phyloP scores from a whole-genome alignment of 192 early-diverging fungal species.

The Podila horticola region DNA sequence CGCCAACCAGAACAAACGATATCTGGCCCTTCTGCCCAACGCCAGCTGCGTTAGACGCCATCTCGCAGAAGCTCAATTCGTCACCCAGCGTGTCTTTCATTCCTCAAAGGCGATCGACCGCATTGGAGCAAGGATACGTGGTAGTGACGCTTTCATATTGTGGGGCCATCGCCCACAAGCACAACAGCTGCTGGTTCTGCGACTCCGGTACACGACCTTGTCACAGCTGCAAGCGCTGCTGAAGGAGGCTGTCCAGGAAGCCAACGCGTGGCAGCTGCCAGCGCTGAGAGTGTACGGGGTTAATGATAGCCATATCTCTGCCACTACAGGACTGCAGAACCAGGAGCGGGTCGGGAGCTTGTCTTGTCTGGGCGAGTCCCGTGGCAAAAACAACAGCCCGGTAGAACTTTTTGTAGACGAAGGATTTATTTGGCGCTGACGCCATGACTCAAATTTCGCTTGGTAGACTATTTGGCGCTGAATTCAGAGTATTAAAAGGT shows the following conservation, averaged over 20 bases:
- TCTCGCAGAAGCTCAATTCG: neutral
- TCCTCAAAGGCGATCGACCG: neutral
- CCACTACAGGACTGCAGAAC: constrained; percentile 8
- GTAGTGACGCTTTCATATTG: constrained; percentile 5
- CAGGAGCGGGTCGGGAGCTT: constrained; percentile 4
- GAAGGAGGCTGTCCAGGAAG: constrained; percentile 15
- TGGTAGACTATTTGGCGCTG: constrained; percentile 7
- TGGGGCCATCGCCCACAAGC: constrained; percentile 4
- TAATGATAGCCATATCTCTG: neutral
- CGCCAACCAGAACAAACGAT: neutral
- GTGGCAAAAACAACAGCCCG: neutral
- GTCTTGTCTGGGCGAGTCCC: constrained; percentile 8
- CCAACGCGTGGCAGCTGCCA: constrained; percentile 2
- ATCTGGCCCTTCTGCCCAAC: constrained; percentile 4
- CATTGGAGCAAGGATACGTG: constrained; percentile 1
- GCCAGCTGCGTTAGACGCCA: constrained; percentile 1
- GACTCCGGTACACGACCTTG: constrained; percentile 7
- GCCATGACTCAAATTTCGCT: too few relatives aligned
- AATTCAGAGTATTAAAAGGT: too few relatives aligned
- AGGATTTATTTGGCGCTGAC: constrained; percentile 6
- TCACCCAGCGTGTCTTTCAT: neutral
- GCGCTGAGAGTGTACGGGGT: constrained; percentile 5
- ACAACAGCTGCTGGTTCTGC: constrained; percentile 6
- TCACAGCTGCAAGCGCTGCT: constrained; percentile 8
- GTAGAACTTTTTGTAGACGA: constrained; percentile 4